Base-by-base conservation (phyloP, 805 yeast species). In the Debaryomyces maramus region DNA sequence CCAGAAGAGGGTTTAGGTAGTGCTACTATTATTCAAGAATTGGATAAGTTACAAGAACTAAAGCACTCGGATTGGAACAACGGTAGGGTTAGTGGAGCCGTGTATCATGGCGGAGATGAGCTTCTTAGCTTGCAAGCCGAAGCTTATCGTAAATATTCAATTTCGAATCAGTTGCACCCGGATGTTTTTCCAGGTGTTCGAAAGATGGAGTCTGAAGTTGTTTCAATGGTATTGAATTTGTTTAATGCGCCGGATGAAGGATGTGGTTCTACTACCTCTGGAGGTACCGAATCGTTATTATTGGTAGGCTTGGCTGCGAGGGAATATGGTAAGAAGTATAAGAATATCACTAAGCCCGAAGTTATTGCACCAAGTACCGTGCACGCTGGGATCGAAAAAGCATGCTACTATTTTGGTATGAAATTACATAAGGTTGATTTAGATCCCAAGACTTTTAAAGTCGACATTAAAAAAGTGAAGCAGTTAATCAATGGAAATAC, bases 161-260 rank as follows among this genome's bases (percentile, higher is more conserved):
- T 90, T 17, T 88, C 97, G 2, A 91, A 93, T 64, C 99, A 93
- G 64, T 70, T 91, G 37, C 99, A 91, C 60, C 99, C 99, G 0
- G 98, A 91, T 63, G 93, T 89, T 3, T 91, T 91, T 57, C 99
- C 98, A 0, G 98, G 95, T 5, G 86, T 91, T 6, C 79, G 99
- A 31, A 89, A 91, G 61, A 90, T 91, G 96, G 99, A 91, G 58
- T 71, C 96, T 5, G 98, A 93, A 56, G 88, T 90, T 8, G 97
- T 91, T 3, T 72, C 91, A 1, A 93, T 93, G 98, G 90, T 85
- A 4, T 67, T 93, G 46, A 74, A 72, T 14, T 56, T 90, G 53
- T 91, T 84, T 68, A 75, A 90, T 60, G 96, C 91, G 0, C 97
- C 97, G 0, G 51, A 45, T 11, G 46, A 48, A 23, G 64, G 56